Evolutionary conservation across 495 filamentous ascomycete genomes (phyloP).

Genomic region (Penicillium antarcticum): DNA sequence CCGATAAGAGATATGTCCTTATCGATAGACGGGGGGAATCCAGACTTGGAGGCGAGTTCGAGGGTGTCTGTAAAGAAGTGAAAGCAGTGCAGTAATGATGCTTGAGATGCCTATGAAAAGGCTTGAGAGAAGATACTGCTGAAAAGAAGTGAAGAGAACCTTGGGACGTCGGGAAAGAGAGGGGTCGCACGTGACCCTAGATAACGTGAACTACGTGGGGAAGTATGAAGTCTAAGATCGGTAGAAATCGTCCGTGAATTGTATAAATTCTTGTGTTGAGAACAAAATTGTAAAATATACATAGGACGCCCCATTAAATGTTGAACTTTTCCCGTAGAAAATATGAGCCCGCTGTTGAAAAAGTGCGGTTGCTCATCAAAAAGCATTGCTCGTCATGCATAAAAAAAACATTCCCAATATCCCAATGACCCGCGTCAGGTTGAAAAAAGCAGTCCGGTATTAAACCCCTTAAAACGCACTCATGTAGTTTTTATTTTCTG

Average conservation of each 20-base stretch:
- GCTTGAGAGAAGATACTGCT: neutral
- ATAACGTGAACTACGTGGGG: neutral
- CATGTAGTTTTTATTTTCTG: conserved; percentile 26
- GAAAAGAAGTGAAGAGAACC: neutral
- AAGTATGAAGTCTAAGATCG: neutral
- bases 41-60: neutral
- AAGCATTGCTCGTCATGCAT: conserved; percentile 32
- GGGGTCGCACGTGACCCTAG: neutral
- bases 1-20: conserved; percentile 23
- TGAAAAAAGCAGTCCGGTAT: conserved; percentile 48
- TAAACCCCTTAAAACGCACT: conserved; percentile 42
- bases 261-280: conserved; percentile 10
- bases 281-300: conserved; percentile 11
- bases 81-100: neutral
- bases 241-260: conserved; percentile 6
- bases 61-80: neutral
- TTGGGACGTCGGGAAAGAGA: neutral
- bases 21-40: neutral
- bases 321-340: conserved; percentile 41
- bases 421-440: conserved; percentile 45
- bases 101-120: neutral
- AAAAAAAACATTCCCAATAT: conserved; percentile 30
- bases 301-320: conserved; percentile 12
- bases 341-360: conserved; percentile 36
- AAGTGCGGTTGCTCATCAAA: conserved; percentile 27